Evolutionary conservation across 805 yeast genomes (phyloP).

Genomic region (Novakomyces olei): DNA sequence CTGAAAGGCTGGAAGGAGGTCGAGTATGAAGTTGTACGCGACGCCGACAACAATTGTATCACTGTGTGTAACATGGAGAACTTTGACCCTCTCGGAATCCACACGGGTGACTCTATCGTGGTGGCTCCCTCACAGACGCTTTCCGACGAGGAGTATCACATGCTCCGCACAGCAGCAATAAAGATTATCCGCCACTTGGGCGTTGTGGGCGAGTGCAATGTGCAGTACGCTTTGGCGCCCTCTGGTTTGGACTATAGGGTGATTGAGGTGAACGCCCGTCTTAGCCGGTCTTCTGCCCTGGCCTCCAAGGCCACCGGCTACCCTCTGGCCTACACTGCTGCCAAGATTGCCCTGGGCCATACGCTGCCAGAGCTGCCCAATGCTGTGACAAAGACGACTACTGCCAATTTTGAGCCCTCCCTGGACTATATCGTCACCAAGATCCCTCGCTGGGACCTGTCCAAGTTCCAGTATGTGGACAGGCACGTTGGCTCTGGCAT

Average conservation of each 20-base stretch:
- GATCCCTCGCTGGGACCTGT: conserved; percentile 97
- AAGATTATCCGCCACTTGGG: conserved; percentile 93
- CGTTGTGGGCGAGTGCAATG: conserved; percentile 98
- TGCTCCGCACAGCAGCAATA: conserved; percentile 94
- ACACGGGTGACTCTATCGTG: conserved; percentile 96
- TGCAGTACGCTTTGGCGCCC: conserved; percentile 90
- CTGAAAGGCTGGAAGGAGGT: conserved; percentile 99
- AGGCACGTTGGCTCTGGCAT: conserved; percentile 71
- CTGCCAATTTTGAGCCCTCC: conserved; percentile 94
- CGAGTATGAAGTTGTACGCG: conserved; percentile 97
- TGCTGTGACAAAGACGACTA: conserved; percentile 81
- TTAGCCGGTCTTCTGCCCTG: conserved; percentile 94
- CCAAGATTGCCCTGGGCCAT: conserved; percentile 80
- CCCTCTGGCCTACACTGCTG: conserved; percentile 95
- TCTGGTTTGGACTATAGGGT: conserved; percentile 85
- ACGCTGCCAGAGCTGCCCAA: conserved; percentile 80
- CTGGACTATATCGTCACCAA: conserved; percentile 90
- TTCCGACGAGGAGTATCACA: conserved; percentile 90
- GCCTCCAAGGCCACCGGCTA: conserved; percentile 98
- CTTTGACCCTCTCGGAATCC: conserved; percentile 95
- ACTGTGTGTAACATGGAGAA: conserved; percentile 99
- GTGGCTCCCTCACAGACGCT: conserved; percentile 97
- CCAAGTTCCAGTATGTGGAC: conserved; percentile 83
- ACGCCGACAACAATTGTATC: conserved; percentile 89
- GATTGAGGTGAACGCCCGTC: conserved; percentile 93